A percentile compares a stretch with the other conserved stretches of the same genome.
Evolutionary conservation across 352 stramenopile genomes (phyloP).

Genomic region (Aphanomyces euteiches): DNA sequence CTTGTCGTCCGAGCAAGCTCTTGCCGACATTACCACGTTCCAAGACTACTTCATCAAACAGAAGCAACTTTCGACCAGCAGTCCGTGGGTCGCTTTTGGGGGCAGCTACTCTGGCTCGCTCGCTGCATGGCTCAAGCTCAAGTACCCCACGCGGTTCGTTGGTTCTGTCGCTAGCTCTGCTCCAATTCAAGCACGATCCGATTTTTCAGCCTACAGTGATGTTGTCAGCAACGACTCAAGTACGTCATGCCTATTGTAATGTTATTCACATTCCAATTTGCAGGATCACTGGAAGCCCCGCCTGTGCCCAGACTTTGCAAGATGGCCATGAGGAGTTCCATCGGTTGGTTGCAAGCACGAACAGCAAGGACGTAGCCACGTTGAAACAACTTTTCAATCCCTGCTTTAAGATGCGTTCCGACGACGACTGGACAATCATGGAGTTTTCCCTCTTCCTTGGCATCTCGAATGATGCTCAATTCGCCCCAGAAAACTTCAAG

Average conservation of each 20-base stretch:
- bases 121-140: neutral
- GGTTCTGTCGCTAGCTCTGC: neutral
- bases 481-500: neutral
- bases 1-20: conserved; percentile 74
- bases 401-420: neutral
- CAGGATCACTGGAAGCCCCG: neutral
- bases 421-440: neutral
- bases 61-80: conserved; percentile 27
- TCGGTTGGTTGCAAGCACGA: neutral
- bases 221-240: neutral
- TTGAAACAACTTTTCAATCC: neutral
- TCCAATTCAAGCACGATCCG: conserved; percentile 23
- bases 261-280: too few species aligned
- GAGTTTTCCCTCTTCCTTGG: neutral
- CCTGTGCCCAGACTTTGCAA: neutral
- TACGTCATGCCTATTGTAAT: too few species aligned
- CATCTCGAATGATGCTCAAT: neutral
- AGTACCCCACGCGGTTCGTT: neutral
- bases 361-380: neutral
- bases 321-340: neutral
- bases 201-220: neutral
- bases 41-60: conserved; percentile 59
- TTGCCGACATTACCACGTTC: conserved; percentile 79
- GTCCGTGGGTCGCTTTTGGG: conserved; percentile 8
- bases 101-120: neutral